Base-by-base conservation (phyloP, 2,329 filamentous ascomycete species). In the Aspergillus fijiensis region DNA sequence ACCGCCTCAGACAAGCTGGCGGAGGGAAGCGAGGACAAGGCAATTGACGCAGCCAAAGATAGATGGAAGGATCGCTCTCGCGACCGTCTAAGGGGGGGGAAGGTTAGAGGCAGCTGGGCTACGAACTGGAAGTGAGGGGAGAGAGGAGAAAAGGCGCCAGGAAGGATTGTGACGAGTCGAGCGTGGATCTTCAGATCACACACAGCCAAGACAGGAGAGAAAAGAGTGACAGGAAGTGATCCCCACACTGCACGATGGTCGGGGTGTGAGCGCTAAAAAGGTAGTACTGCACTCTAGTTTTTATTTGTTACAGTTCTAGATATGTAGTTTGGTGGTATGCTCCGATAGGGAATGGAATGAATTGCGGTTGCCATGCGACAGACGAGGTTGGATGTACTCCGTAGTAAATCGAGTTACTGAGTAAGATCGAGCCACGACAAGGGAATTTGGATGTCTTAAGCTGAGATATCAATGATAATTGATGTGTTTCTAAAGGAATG, bases 131-230 rank as follows among this genome's bases (percentile, higher is more conserved):
- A n/a, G 60, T 60, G 64, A 65, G 60, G 63, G 48, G 62, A 65
- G 56, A 59, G 60, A 60, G 23, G 53, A 62, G 47, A 31, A 50
- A 59, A 57, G 25, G 53, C 23, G 59, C 51, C 60, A 58, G 54
- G 45, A 56, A 56, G 25, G 55, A 57, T 51, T 65, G 63, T 67
- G 64, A 67, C 61, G 57, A 67, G 63, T 67, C 64, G 56, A 64
- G 51, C 49, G 49, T 57, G 55, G 49, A 60, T 61, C 57, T 27
- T 61, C 33, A 45, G 16, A 45, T 45, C 39, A 45, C 39, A 45
- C 39, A 51, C 33, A 31, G 61, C 61, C 57, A 66, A 65, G 64
- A 61, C 58, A 58, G 61, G 60, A 57, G 58, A 60, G 59, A 58
- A 58, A 55, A 57, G 45, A 39, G 59, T 60, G 60, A 62, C 59